Evolutionary conservation across 352 stramenopile species (phyloP).

Genomic region (Globisporangium rhizosaccharum): DNA sequence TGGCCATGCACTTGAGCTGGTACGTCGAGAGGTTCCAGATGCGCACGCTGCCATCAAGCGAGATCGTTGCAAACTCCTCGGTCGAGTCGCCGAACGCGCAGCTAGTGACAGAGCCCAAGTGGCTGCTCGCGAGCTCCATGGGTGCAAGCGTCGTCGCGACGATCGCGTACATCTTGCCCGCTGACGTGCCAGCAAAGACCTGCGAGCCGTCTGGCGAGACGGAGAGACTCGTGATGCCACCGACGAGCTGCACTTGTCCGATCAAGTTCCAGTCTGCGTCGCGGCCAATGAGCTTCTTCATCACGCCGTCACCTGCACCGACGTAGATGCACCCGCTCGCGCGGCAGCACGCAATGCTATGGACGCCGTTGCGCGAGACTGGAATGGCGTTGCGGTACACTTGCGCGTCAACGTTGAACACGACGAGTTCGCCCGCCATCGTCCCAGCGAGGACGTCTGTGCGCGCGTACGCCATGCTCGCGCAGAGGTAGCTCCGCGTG

Average conservation of each 20-base stretch:
- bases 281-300: slow-evolving; percentile 79
- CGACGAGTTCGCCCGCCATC: slow-evolving; percentile 75
- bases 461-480: slow-evolving; percentile 45
- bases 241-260: slow-evolving; percentile 75
- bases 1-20: slow-evolving; percentile 60
- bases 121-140: slow-evolving; percentile 54
- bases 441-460: slow-evolving; percentile 60
- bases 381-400: slow-evolving; percentile 62
- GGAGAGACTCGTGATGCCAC: slow-evolving; percentile 74
- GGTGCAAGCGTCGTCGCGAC: slow-evolving; percentile 39
- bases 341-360: slow-evolving; percentile 63
- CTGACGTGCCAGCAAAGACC: slow-evolving; percentile 65
- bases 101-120: slow-evolving; percentile 53
- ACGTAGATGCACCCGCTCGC: slow-evolving; percentile 69
- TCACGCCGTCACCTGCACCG: slow-evolving; percentile 77
- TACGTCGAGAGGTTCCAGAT: slow-evolving; percentile 71
- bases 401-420: slow-evolving; percentile 72
- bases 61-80: slow-evolving; percentile 70
- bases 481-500: slow-evolving; percentile 62
- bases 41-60: slow-evolving; percentile 56
- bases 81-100: slow-evolving; percentile 55
- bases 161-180: slow-evolving; percentile 71
- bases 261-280: slow-evolving; percentile 82
- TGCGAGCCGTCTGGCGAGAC: slow-evolving; percentile 43
- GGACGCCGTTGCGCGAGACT: slow-evolving; percentile 65